Conservation (phyloP, 163 green algal species). For the Chloromonas sp. region DNA sequence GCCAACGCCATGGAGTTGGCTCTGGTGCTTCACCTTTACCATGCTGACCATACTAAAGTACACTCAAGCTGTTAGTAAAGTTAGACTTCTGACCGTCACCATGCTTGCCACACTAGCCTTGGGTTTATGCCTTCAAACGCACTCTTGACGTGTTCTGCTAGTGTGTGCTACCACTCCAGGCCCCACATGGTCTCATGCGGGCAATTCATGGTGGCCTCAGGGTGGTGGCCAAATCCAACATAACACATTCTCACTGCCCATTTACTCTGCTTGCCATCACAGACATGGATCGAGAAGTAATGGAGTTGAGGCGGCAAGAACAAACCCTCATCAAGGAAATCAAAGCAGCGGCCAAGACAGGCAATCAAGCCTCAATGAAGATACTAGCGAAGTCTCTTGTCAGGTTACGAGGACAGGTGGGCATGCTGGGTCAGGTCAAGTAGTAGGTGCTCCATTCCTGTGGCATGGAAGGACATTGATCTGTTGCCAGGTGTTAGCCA, state of each 20-base stretch:
- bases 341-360: constrained; percentile 65
- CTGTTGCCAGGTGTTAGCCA: too few relatives aligned
- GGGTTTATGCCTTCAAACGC: background rate
- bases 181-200: too few relatives aligned
- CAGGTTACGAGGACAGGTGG: constrained; percentile 60
- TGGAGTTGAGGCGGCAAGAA: constrained; percentile 68
- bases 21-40: background rate
- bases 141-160: background rate
- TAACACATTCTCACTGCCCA: background rate
- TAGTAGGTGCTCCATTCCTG: too few relatives aligned
- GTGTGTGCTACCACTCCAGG: too few relatives aligned
- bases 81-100: constrained; percentile 1
- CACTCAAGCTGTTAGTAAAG: background rate
- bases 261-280: background rate
- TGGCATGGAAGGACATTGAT: too few relatives aligned
- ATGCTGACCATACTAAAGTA: background rate
- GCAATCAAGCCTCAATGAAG: constrained; percentile 50
- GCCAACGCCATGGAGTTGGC: background rate
- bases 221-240: background rate
- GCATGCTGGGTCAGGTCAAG: background rate
- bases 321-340: constrained; percentile 72
- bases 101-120: background rate
- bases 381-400: constrained; percentile 80
- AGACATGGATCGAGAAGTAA: constrained; percentile 75
- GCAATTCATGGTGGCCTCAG: background rate